A percentile compares a stretch with the other conserved stretches of the same genome.
phyloP scores from a whole-genome alignment of 208 protist species.

The Acanthamoeba castellanii region DNA sequence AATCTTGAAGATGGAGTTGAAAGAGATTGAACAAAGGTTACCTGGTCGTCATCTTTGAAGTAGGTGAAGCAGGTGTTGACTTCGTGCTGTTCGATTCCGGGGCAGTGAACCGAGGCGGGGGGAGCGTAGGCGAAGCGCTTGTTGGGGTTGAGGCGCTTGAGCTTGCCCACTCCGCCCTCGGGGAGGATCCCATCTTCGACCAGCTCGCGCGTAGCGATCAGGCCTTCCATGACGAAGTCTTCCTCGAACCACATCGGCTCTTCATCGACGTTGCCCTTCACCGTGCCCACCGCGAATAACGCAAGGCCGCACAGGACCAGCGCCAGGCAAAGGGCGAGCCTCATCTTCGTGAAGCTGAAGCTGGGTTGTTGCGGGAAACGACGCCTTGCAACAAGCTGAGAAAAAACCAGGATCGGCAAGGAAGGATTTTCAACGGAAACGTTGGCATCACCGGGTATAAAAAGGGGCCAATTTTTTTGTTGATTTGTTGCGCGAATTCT shows the following conservation, averaged over 20 bases:
- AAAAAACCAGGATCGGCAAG: too few species aligned
- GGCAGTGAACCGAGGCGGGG: neutral
- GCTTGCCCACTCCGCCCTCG: neutral
- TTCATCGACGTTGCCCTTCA: neutral
- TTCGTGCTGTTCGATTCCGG: neutral
- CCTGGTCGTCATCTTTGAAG: neutral
- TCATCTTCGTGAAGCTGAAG: neutral
- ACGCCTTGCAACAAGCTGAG: too few species aligned
- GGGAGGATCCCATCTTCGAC: neutral
- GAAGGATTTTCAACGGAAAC: too few species aligned
- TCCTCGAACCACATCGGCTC: neutral
- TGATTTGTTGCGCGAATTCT: too few species aligned
- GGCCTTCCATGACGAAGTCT: neutral
- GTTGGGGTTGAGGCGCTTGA: neutral
- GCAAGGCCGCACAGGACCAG: neutral
- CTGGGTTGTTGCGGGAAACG: too few species aligned
- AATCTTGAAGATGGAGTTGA: neutral
- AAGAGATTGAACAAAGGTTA: neutral
- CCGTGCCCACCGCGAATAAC: neutral
- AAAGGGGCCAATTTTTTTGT: too few species aligned
- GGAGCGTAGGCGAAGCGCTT: neutral
- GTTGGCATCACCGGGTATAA: too few species aligned
- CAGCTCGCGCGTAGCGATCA: neutral
- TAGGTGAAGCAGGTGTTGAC: conserved; percentile 21
- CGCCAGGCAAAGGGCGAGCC: neutral